Conservation (phyloP, 257 asterid species). For the Primulina huaijiensis region DNA sequence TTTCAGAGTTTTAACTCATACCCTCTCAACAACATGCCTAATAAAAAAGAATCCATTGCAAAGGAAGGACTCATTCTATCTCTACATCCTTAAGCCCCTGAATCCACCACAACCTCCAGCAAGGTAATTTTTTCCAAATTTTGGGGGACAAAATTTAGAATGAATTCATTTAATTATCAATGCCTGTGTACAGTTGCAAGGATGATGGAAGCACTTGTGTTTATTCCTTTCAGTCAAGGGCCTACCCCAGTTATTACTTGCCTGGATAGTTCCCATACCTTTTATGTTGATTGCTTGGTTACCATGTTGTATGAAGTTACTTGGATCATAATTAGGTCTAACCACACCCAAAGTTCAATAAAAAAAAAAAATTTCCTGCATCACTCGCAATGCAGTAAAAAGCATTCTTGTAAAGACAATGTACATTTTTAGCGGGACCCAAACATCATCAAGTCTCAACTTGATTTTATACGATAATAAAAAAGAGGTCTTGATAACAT, state of each 20-base stretch:
- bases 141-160: background rate
- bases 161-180: background rate
- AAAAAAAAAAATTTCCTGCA: background rate
- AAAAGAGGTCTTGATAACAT: too few relatives aligned
- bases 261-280: too few relatives aligned
- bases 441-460: too few relatives aligned
- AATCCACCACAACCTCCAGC: background rate
- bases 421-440: too few relatives aligned
- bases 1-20: constrained; percentile 3
- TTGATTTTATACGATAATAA: too few relatives aligned
- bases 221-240: background rate
- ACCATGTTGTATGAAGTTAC: background rate
- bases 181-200: background rate
- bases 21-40: background rate
- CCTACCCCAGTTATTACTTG: background rate
- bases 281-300: background rate
- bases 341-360: background rate
- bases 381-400: background rate
- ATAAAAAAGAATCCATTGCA: constrained; percentile 7
- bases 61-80: background rate
- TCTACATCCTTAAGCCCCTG: background rate
- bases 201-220: background rate
- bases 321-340: background rate
- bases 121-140: background rate
- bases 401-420: background rate